phyloP scores from a whole-genome alignment of 345 rosid genomes.

The thale cress (Arabidopsis thaliana) region DNA sequence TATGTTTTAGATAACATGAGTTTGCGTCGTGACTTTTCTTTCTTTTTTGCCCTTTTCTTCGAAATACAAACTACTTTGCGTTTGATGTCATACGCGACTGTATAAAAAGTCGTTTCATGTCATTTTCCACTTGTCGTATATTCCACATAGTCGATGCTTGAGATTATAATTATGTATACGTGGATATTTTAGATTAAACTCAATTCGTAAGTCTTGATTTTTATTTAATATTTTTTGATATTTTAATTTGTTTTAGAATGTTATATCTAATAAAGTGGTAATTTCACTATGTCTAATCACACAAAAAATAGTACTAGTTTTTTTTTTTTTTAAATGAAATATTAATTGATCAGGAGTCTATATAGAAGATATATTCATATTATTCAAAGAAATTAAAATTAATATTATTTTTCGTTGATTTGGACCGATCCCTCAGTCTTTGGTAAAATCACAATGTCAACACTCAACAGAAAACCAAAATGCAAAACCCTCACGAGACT shows the following conservation, averaged over 20 bases:
- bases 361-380: too few relatives aligned
- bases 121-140: conserved; percentile 37
- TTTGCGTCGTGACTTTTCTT: conserved; percentile 13
- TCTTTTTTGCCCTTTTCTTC: background rate
- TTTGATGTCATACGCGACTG: conserved; percentile 3
- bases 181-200: background rate
- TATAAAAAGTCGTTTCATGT: conserved; percentile 43
- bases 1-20: conserved; percentile 11
- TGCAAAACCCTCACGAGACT: background rate
- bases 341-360: background rate
- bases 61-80: background rate
- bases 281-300: background rate
- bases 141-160: conserved; percentile 14
- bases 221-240: background rate
- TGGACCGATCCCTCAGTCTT: background rate
- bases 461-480: background rate
- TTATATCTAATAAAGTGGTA: background rate
- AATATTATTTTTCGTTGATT: background rate
- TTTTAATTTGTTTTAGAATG: background rate
- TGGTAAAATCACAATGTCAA: background rate
- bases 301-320: background rate
- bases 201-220: background rate
- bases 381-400: too few relatives aligned
- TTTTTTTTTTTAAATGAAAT: background rate
- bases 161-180: background rate